A percentile compares a stretch with the other conserved stretches of the same genome.
These are phyloP conservation scores for Eustoma russellianum DNA, from an alignment of 257 asterid genomes.

Conservation along the genomic window DNA sequence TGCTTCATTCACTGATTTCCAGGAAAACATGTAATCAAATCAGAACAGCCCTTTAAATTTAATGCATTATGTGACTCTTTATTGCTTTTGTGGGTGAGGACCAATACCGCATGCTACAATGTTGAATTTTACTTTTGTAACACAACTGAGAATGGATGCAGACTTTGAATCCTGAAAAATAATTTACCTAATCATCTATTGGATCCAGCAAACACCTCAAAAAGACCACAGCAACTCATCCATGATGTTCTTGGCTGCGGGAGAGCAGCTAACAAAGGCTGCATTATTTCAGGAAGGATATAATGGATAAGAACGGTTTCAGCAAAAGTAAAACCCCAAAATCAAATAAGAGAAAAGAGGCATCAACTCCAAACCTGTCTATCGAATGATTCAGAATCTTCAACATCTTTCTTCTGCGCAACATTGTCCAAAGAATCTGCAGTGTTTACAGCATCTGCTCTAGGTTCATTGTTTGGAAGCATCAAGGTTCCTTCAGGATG, in stretches of 20 bases:
- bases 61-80: too few species aligned
- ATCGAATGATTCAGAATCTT: slow-evolving; percentile 21
- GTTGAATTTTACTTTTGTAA: too few species aligned
- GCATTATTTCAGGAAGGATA: slow-evolving; percentile 13
- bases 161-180: neutral
- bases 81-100: too few species aligned
- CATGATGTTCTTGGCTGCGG: slow-evolving; percentile 42
- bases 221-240: slow-evolving; percentile 67
- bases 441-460: slow-evolving; percentile 3
- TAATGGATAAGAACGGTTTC: neutral
- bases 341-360: slow-evolving; percentile 6
- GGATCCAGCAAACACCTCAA: slow-evolving; percentile 40
- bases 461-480: slow-evolving; percentile 11
- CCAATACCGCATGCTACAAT: too few species aligned
- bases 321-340: neutral
- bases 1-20: too few species aligned
- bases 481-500: slow-evolving; percentile 16
- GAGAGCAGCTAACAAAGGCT: slow-evolving; percentile 33
- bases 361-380: slow-evolving; percentile 26
- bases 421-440: slow-evolving; percentile 8
- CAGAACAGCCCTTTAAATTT: too few species aligned
- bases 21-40: too few species aligned
- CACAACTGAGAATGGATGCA: too few species aligned
- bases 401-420: slow-evolving; percentile 19
- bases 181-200: slow-evolving; percentile 27